Percentiles rank a stretch among this genome's conserved stretches.
Evolutionary conservation across 805 yeast genomes (phyloP).

Genomic region (Candida awuae): DNA sequence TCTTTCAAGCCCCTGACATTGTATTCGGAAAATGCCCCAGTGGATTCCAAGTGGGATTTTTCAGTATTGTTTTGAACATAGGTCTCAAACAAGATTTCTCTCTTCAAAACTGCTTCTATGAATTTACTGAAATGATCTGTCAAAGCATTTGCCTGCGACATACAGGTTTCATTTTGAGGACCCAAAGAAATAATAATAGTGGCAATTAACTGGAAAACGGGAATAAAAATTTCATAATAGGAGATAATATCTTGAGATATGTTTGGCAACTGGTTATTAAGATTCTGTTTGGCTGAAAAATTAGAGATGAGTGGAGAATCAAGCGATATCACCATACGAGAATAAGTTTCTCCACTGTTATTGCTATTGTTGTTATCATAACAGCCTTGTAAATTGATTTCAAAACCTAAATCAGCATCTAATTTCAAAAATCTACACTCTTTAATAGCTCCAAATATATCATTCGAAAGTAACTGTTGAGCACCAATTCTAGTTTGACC

Average conservation of each 20-base stretch:
- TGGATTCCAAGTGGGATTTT: not conserved
- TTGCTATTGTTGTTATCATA: too few species aligned
- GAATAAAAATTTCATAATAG: conserved; percentile 59
- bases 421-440: conserved; percentile 48
- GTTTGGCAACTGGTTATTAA: conserved; percentile 13
- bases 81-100: conserved; percentile 19
- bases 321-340: conserved; percentile 40
- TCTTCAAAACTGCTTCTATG: conserved; percentile 41
- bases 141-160: conserved; percentile 43
- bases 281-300: conserved; percentile 11
- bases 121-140: conserved; percentile 46
- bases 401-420: conserved; percentile 77
- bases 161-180: conserved; percentile 56
- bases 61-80: conserved; percentile 9
- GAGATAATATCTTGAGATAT: conserved; percentile 32
- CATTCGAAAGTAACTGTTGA: conserved; percentile 63
- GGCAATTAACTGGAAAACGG: conserved; percentile 63
- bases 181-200: conserved; percentile 71
- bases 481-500: conserved; percentile 78
- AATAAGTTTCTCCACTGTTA: conserved; percentile 18
- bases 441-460: conserved; percentile 54
- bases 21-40: conserved; percentile 5
- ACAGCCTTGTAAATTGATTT: conserved; percentile 17
- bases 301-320: conserved; percentile 38
- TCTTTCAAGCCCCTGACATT: conserved; percentile 17